A percentile compares a stretch with the other conserved stretches of the same genome.
These are phyloP conservation scores for Sclerotinia subarctica DNA, from an alignment of 2,329 filamentous ascomycete species.

Conservation along the genomic window DNA sequence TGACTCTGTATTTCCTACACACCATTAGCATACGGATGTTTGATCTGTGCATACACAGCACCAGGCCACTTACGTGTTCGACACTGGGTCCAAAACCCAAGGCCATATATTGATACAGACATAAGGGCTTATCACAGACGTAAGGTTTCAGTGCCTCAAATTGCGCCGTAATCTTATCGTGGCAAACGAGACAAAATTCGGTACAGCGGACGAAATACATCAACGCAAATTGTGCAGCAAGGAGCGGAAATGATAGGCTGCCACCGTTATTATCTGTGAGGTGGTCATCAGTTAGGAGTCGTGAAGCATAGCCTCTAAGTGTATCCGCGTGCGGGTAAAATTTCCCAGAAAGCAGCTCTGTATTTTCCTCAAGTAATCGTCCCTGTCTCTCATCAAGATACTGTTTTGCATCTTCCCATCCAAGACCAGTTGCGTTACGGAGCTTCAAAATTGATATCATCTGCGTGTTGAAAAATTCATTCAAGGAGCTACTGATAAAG, in stretches of 20 bases:
- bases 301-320: conserved; percentile 26
- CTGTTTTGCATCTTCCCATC: conserved; percentile 63
- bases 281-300: conserved; percentile 36
- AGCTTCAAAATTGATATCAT: conserved; percentile 62
- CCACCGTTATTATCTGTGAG: conserved; percentile 32
- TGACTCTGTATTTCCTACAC: conserved; percentile 66
- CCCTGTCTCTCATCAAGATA: conserved; percentile 34
- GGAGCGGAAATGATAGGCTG: conserved; percentile 50
- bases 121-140: conserved; percentile 72
- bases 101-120: conserved; percentile 83
- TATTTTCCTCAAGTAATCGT: conserved; percentile 24
- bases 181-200: conserved; percentile 84
- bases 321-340: conserved; percentile 19
- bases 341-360: conserved; percentile 20
- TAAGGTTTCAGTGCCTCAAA: conserved; percentile 73
- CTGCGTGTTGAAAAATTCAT: conserved; percentile 63
- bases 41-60: not conserved
- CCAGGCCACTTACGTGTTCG: conserved; percentile 54
- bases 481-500: conserved; percentile 70
- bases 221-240: conserved; percentile 71
- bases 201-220: conserved; percentile 77
- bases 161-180: conserved; percentile 61
- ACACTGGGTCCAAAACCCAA: conserved; percentile 83
- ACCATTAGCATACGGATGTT: not conserved
- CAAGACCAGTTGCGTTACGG: conserved; percentile 49